phyloP scores from a whole-genome alignment of 2,329 filamentous ascomycete species.

The Fusarium protoensiforme region DNA sequence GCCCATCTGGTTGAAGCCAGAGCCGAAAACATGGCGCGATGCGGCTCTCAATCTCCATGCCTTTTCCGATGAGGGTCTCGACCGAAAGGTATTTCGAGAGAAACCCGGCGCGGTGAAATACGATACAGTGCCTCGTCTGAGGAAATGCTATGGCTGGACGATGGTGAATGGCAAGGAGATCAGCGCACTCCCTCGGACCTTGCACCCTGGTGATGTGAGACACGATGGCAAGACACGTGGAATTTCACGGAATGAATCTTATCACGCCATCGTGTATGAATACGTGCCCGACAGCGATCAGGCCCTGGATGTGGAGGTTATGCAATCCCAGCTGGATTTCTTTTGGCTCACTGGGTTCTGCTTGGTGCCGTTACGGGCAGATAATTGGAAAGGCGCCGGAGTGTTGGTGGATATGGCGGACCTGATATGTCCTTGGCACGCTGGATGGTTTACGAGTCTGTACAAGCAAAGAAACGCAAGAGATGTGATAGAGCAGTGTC shows the following conservation, averaged over 20 bases:
- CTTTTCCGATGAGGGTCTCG: neutral
- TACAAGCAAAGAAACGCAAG: neutral
- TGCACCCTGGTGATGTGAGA: neutral
- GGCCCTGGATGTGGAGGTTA: neutral
- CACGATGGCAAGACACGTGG: neutral
- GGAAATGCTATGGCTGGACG: constrained; percentile 1
- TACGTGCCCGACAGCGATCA: neutral
- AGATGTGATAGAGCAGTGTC: neutral
- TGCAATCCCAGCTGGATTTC: constrained; percentile 5
- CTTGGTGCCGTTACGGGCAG: neutral
- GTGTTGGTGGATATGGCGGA: neutral
- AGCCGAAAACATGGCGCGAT: neutral
- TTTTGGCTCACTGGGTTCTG: neutral
- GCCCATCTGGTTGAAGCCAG: neutral
- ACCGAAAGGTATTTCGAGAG: neutral
- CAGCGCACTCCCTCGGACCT: neutral
- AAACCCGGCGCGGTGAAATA: neutral
- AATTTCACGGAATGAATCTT: neutral
- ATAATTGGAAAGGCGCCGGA: neutral
- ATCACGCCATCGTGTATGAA: constrained; percentile 2
- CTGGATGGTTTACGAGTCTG: neutral
- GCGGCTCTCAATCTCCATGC: neutral
- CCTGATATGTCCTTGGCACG: neutral
- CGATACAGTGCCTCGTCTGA: neutral
- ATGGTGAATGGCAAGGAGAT: neutral